phyloP scores from a whole-genome alignment of 371 early-diverging fungal genomes.

The Mycotypha africana region DNA sequence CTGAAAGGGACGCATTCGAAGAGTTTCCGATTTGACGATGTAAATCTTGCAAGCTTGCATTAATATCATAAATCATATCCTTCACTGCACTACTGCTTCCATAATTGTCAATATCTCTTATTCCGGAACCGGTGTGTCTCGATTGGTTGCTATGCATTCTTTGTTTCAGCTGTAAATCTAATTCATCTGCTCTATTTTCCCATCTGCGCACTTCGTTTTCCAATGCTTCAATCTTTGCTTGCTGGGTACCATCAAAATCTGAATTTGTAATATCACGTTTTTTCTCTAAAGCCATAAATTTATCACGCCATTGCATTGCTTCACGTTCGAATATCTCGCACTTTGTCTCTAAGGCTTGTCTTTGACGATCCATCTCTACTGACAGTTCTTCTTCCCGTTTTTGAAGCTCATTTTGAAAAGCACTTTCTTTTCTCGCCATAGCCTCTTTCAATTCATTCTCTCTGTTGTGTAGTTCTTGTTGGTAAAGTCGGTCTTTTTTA shows the following conservation, averaged over 20 bases:
- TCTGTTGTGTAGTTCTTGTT: slow-evolving; percentile 11
- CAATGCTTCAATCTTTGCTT: slow-evolving; percentile 7
- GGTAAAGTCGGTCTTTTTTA: slow-evolving; percentile 13
- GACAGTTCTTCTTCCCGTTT: slow-evolving; percentile 21
- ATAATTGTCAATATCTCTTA: neutral
- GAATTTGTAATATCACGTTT: neutral
- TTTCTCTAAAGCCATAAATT: slow-evolving; percentile 4
- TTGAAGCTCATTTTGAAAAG: slow-evolving; percentile 8
- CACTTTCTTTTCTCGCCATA: slow-evolving; percentile 18
- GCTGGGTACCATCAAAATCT: neutral
- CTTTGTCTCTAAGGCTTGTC: slow-evolving; percentile 12
- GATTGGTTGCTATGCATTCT: slow-evolving; percentile 3
- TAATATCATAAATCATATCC: slow-evolving; percentile 25
- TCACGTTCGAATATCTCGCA: slow-evolving; percentile 20
- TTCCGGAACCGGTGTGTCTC: neutral
- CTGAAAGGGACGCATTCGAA: slow-evolving; percentile 17
- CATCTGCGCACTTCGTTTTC: slow-evolving; percentile 18
- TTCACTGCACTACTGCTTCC: slow-evolving; percentile 5
- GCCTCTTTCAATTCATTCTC: slow-evolving; percentile 28
- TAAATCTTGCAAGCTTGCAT: slow-evolving; percentile 26
- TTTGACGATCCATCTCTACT: slow-evolving; percentile 11
- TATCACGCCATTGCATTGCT: slow-evolving; percentile 17
- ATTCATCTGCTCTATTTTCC: slow-evolving; percentile 15
- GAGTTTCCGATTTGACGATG: slow-evolving; percentile 24
- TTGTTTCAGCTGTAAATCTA: slow-evolving; percentile 14